A percentile compares a stretch with the other conserved stretches of the same genome.
These are phyloP conservation scores for Neopestalotiopsis sp. DNA, from an alignment of 2,329 filamentous ascomycete species.

Conservation along the genomic window DNA sequence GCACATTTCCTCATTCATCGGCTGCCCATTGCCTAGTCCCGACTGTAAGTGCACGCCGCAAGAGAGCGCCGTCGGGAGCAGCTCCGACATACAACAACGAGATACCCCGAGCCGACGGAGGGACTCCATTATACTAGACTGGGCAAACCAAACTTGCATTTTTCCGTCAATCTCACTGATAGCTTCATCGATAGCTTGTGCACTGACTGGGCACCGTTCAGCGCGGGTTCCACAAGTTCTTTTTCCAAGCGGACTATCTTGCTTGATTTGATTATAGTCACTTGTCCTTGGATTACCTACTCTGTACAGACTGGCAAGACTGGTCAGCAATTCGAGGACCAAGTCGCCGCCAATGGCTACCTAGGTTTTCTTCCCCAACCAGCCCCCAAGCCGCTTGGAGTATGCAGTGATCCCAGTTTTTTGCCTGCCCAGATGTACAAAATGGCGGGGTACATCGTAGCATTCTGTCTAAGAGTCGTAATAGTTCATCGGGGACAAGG, in stretches of 20 bases:
- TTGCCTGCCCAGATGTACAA: background rate
- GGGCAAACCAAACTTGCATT: background rate
- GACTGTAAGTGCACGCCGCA: background rate
- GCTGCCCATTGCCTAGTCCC: background rate
- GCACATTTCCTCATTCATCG: background rate
- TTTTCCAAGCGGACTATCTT: background rate
- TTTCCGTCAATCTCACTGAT: conserved; percentile 3
- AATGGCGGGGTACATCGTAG: background rate
- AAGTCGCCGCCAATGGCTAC: background rate
- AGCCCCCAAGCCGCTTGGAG: background rate
- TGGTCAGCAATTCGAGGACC: too few relatives aligned
- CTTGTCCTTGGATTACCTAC: background rate
- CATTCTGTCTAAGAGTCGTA: background rate
- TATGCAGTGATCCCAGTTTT: background rate
- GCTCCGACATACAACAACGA: background rate
- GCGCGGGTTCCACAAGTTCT: background rate
- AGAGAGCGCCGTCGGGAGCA: background rate
- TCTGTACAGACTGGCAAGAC: too few relatives aligned
- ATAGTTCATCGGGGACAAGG: background rate
- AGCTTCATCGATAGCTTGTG: background rate
- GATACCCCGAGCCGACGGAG: background rate
- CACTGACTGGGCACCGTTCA: background rate
- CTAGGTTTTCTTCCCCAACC: background rate
- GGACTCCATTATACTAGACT: background rate
- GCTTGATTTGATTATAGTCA: background rate